A percentile compares a stretch with the other conserved stretches of the same genome.
phyloP scores from a whole-genome alignment of 805 yeast species.

The Candida verbasci region DNA sequence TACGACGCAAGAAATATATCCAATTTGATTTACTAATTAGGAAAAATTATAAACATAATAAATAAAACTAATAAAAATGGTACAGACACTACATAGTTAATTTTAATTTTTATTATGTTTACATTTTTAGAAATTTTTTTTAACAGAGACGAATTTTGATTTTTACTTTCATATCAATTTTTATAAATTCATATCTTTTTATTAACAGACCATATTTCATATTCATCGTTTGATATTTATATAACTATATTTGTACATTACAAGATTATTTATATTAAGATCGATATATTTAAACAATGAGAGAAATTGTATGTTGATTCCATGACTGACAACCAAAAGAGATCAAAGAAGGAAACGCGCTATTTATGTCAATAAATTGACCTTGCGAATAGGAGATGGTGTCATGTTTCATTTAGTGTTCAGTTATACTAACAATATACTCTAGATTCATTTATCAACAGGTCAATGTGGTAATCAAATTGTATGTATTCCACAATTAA shows the following conservation, averaged over 20 bases:
- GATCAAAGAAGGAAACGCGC: neutral
- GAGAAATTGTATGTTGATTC: slow-evolving; percentile 20
- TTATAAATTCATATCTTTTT: no score
- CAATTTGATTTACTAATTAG: slow-evolving; percentile 2
- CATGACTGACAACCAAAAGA: neutral
- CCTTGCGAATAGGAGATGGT: neutral
- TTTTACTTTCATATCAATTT: no score
- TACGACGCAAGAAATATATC: no score
- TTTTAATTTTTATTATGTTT: no score
- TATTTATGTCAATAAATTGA: neutral
- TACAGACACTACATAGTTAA: no score
- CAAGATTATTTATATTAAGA: no score
- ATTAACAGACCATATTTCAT: neutral
- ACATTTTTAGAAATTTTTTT: neutral
- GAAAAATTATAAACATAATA: slow-evolving; percentile 4
- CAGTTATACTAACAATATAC: slow-evolving; percentile 7
- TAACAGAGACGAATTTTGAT: no score
- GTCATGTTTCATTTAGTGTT: neutral
- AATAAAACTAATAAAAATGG: neutral
- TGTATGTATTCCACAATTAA: slow-evolving; percentile 37
- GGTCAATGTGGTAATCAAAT: slow-evolving; percentile 99
- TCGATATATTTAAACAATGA: slow-evolving; percentile 9
- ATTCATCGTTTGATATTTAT: neutral
- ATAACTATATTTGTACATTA: no score
- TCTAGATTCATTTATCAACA: slow-evolving; percentile 86